Evolutionary conservation across 805 yeast genomes (phyloP).

Genomic region (Trichomonascus vanleenenianus): DNA sequence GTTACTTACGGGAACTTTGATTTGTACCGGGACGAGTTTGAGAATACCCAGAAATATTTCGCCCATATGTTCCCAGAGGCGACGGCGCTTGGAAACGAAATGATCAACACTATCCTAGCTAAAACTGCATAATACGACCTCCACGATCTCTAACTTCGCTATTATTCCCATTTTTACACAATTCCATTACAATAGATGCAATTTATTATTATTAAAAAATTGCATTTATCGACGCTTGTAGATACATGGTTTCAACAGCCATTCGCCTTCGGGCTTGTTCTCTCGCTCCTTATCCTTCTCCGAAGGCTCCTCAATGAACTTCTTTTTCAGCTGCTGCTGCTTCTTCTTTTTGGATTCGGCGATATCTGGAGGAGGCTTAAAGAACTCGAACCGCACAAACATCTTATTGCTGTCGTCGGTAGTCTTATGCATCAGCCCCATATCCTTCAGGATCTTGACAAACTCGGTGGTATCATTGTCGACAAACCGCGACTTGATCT

Average conservation of each 20-base stretch:
- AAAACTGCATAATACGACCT: slow-evolving; percentile 22
- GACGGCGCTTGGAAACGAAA: slow-evolving; percentile 80
- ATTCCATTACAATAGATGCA: no score
- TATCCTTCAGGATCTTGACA: slow-evolving; percentile 62
- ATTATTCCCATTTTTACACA: no score
- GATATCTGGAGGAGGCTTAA: slow-evolving; percentile 71
- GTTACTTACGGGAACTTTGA: slow-evolving; percentile 69
- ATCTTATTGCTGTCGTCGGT: slow-evolving; percentile 85
- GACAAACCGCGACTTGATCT: slow-evolving; percentile 83
- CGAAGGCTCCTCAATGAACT: slow-evolving; percentile 60
- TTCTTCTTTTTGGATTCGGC: slow-evolving; percentile 44
- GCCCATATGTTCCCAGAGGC: slow-evolving; percentile 85
- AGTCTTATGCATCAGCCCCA: slow-evolving; percentile 80
- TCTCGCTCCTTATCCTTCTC: slow-evolving; percentile 58
- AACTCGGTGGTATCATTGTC: slow-evolving; percentile 57
- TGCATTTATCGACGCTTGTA: slow-evolving; percentile 75
- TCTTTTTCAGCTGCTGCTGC: slow-evolving; percentile 18
- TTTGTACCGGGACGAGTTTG: slow-evolving; percentile 64
- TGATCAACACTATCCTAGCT: slow-evolving; percentile 71
- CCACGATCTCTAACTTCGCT: no score
- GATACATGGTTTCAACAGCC: slow-evolving; percentile 93
- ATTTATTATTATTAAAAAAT: no score
- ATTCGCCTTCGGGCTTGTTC: slow-evolving; percentile 74
- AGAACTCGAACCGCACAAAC: slow-evolving; percentile 93
- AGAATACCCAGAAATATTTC: slow-evolving; percentile 75